These are phyloP conservation scores for Orychophragmus violaceus DNA, from an alignment of 345 rosid genomes.

Conservation along the genomic window DNA sequence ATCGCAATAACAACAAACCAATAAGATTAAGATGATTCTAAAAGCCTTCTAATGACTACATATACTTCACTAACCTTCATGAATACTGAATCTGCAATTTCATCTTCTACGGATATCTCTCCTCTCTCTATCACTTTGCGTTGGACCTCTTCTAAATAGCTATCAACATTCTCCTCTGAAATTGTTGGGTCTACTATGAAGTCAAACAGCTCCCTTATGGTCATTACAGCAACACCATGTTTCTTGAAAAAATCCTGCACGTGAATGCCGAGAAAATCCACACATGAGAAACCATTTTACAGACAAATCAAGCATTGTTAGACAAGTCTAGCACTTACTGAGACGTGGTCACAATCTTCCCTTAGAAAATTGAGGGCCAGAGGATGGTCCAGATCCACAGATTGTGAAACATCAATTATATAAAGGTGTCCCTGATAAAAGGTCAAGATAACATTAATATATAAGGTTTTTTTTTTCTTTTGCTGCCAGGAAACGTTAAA, in stretches of 20 bases:
- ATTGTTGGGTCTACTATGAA: constrained; percentile 89
- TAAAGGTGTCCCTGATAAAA: constrained; percentile 72
- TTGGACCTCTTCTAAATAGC: constrained; percentile 88
- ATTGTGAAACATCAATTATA: constrained; percentile 89
- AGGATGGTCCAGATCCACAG: constrained; percentile 97
- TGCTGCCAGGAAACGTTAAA: no score
- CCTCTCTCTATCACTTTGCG: constrained; percentile 62
- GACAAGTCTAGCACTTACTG: constrained; percentile 44
- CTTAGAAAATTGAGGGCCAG: constrained; percentile 84
- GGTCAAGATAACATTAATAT: not conserved
- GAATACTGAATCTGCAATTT: constrained; percentile 88
- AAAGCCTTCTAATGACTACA: not conserved
- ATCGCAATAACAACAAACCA: not conserved
- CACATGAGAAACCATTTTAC: not conserved
- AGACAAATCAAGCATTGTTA: not conserved
- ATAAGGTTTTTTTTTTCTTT: no score
- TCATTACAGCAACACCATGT: constrained; percentile 94
- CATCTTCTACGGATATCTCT: constrained; percentile 70
- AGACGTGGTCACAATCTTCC: constrained; percentile 93
- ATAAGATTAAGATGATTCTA: not conserved
- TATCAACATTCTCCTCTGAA: constrained; percentile 67
- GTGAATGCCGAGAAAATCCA: not conserved
- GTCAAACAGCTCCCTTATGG: constrained; percentile 84
- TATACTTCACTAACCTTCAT: constrained; percentile 57
- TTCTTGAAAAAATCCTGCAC: constrained; percentile 82